phyloP scores from a whole-genome alignment of 139 green algal species.

The Yamagishiella unicocca region DNA sequence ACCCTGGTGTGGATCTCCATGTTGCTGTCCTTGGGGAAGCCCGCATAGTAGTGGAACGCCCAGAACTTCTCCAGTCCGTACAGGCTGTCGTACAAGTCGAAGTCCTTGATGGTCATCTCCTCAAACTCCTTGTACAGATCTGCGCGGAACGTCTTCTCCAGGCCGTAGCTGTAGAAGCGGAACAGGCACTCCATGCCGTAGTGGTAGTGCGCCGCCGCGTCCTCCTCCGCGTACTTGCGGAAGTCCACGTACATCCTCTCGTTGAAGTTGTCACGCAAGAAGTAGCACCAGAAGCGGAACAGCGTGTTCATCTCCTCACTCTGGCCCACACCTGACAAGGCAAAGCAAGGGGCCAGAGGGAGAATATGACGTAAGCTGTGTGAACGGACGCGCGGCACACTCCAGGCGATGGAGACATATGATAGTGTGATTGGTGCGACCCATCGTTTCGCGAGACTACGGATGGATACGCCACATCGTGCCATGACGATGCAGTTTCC shows the following conservation, averaged over 20 bases:
- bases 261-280: constrained; percentile 96
- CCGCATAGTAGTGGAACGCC: constrained; percentile 96
- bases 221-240: constrained; percentile 69
- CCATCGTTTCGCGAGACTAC: no score
- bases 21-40: constrained; percentile 70
- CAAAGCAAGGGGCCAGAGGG: no score
- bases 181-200: constrained; percentile 99
- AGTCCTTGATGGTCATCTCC: constrained; percentile 83
- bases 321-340: constrained; percentile 80
- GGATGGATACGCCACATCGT: no score
- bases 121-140: constrained; percentile 93
- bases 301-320: constrained; percentile 99
- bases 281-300: constrained; percentile 99
- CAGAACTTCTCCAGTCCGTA: constrained; percentile 98
- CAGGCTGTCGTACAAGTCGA: constrained; percentile 78
- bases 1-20: constrained; percentile 67
- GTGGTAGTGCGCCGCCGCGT: constrained; percentile 75
- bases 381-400: no score
- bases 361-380: no score
- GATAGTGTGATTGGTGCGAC: no score
- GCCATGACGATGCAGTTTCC: no score
- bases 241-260: constrained; percentile 93
- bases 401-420: no score
- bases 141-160: constrained; percentile 84
- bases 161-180: constrained; percentile 93